Evolutionary conservation across 257 asterid species (phyloP), one percentile per base, ranked within the genome.

Genomic region (Anisodus tanguticus): DNA sequence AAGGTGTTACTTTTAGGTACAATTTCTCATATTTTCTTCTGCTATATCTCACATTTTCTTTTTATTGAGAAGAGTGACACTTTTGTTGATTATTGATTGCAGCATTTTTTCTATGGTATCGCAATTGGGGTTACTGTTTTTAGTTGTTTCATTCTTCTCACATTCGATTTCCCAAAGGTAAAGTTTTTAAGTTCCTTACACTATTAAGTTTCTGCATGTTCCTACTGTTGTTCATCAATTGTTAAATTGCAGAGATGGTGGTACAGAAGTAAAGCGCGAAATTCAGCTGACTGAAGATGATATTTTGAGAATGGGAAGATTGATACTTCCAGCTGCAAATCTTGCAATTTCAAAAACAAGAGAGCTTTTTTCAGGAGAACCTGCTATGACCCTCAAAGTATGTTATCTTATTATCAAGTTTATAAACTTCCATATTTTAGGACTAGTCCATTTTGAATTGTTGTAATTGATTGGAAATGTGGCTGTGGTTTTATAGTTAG

Each of bases 311-410:
- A 78, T 90, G 6, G 95, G 95, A 26, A 92, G 91, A 81, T 69
- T 92, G 35, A 74, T 95, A 68, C 95, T 95, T 80, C 98, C 99
- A 59, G 94, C 95, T 66, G 91, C 94, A 43, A 97, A 97, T 90
- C 91, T 91, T 62, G 91, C 88, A 57, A 91, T 95, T 79, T 90
- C 91, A 6, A 92, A 91, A 85, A 81, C 88, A 9, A 85, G 94
- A 85, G 87, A 84, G 59, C 84, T 97, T n/a, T 95, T 95, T 87
- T 97, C 99, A 5, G 98, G 99, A 60, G 99, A 97, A 69, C 97
- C 99, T 39, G 94, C 91, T 86, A 91, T 89, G 95, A 95, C 98
- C 82, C 95, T 95, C 13, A 97, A 92, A 86, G 98, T 96, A 92
- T 13, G 49, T 31, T 13, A 7, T n/a, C 2, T 60, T 19, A 17